Conservation (phyloP, 768 basidiomycete genomes). For the Hebeloma cylindrosporum region DNA sequence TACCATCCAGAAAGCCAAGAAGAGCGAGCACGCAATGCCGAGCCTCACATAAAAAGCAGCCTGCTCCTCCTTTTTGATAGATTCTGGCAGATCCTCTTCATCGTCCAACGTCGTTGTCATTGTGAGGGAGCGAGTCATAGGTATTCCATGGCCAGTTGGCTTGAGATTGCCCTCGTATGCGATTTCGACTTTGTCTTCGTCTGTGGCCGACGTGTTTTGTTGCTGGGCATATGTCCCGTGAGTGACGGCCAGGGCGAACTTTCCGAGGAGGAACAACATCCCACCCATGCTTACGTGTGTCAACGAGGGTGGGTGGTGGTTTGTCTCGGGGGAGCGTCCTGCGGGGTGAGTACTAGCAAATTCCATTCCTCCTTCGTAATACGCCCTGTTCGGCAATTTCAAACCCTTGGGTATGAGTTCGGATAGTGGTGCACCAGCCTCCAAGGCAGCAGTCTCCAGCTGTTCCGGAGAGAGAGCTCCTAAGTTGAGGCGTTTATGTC, state of each 20-base stretch:
- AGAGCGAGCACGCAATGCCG: slow-evolving; percentile 53
- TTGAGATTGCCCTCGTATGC: slow-evolving; percentile 8
- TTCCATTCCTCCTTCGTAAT: too few relatives aligned
- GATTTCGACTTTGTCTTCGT: slow-evolving; percentile 3
- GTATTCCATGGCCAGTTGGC: slow-evolving; percentile 11
- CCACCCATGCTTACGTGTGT: slow-evolving; percentile 59
- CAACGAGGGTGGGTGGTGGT: slow-evolving; percentile 28
- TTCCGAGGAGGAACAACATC: slow-evolving; percentile 57
- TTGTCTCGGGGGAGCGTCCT: too few relatives aligned
- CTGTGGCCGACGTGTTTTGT: neutral
- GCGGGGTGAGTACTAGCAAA: too few relatives aligned
- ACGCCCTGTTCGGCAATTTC: slow-evolving; percentile 18
- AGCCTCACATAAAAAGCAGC: slow-evolving; percentile 60
- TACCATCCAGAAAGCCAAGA: slow-evolving; percentile 80
- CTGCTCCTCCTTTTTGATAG: slow-evolving; percentile 44
- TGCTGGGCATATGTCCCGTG: slow-evolving; percentile 7
- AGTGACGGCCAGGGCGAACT: slow-evolving; percentile 43
- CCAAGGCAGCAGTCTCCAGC: slow-evolving; percentile 62
- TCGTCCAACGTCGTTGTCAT: slow-evolving; percentile 24
- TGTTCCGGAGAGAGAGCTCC: slow-evolving; percentile 55
- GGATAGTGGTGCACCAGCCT: slow-evolving; percentile 62
- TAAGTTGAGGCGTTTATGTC: slow-evolving; percentile 61
- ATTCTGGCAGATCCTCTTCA: slow-evolving; percentile 30
- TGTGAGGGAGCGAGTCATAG: slow-evolving; percentile 17
- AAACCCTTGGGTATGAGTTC: slow-evolving; percentile 46